Percentiles rank a stretch among this genome's conserved stretches.
Conservation (phyloP, 139 green algal genomes). For the Edaphochlamys debaryana region DNA sequence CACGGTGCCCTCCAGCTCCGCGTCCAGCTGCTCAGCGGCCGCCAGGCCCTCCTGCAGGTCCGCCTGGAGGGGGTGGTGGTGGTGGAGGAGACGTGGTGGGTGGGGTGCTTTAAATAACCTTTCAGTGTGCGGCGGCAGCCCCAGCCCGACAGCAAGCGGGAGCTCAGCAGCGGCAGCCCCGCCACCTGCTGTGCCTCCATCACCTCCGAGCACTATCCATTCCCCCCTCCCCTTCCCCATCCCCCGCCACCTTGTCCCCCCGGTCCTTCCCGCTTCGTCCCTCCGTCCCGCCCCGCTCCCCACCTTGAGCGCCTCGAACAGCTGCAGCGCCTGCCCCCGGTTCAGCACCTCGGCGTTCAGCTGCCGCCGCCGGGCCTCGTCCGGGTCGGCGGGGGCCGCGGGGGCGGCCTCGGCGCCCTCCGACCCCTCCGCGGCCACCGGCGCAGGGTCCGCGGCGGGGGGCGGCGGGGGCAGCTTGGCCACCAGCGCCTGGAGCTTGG, state of each 20-base stretch:
- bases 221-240: too few relatives aligned
- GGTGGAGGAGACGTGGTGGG: too few relatives aligned
- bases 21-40: conserved; percentile 43
- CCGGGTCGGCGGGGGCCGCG: not conserved
- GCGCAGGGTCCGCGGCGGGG: not conserved
- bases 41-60: conserved; percentile 38
- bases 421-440: not conserved
- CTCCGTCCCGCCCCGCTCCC: too few relatives aligned
- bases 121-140: too few relatives aligned
- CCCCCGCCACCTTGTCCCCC: too few relatives aligned
- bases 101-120: too few relatives aligned
- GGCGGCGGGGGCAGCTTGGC: conserved; percentile 4
- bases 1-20: conserved; percentile 50
- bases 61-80: too few relatives aligned
- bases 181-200: too few relatives aligned
- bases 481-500: conserved; percentile 5
- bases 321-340: conserved; percentile 26
- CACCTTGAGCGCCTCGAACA: conserved; percentile 28
- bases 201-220: too few relatives aligned
- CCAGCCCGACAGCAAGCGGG: too few relatives aligned
- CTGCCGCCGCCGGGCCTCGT: not conserved
- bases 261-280: too few relatives aligned
- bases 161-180: too few relatives aligned
- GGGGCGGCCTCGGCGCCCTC: not conserved
- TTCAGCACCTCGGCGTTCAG: conserved; percentile 39